phyloP scores from a whole-genome alignment of 352 stramenopile species.

The Halophytophthora polymorphica region DNA sequence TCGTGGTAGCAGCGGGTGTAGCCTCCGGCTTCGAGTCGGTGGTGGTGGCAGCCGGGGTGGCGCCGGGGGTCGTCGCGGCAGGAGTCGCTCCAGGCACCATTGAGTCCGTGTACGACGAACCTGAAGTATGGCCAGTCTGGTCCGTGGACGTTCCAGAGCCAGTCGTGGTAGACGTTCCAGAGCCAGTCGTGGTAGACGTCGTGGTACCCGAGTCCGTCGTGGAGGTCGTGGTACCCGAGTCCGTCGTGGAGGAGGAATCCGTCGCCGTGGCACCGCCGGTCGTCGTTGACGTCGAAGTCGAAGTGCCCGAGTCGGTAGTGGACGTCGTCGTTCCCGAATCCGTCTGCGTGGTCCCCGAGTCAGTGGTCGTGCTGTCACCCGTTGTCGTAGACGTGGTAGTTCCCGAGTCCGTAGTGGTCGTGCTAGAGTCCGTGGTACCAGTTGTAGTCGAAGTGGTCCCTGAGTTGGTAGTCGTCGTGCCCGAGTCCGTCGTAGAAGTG shows the following conservation, averaged over 20 bases:
- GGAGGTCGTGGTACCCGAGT: not conserved
- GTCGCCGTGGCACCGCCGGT: not conserved
- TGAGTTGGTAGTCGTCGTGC: conserved; percentile 12
- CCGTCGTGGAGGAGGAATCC: not conserved
- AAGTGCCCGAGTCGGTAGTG: not conserved
- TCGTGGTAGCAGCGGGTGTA: conserved; percentile 16
- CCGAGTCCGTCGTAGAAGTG: not conserved
- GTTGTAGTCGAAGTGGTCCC: conserved; percentile 12
- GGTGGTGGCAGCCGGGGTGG: conserved; percentile 16
- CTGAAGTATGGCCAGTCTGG: not conserved
- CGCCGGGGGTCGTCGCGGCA: conserved; percentile 16
- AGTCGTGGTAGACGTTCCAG: not conserved
- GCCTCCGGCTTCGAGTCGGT: not conserved
- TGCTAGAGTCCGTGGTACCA: conserved; percentile 24
- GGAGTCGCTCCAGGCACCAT: conserved; percentile 4
- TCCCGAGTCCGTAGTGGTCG: conserved; percentile 13
- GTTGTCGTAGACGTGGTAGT: not conserved
- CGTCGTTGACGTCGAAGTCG: conserved; percentile 1
- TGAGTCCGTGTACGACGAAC: not conserved
- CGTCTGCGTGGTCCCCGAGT: not conserved
- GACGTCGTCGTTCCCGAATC: not conserved
- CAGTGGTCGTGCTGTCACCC: not conserved
- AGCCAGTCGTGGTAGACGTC: not conserved
- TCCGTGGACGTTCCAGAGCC: not conserved
- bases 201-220: conserved; percentile 1